phyloP scores from a whole-genome alignment of 164 flowering plant species.

The Litsea cubeba region DNA sequence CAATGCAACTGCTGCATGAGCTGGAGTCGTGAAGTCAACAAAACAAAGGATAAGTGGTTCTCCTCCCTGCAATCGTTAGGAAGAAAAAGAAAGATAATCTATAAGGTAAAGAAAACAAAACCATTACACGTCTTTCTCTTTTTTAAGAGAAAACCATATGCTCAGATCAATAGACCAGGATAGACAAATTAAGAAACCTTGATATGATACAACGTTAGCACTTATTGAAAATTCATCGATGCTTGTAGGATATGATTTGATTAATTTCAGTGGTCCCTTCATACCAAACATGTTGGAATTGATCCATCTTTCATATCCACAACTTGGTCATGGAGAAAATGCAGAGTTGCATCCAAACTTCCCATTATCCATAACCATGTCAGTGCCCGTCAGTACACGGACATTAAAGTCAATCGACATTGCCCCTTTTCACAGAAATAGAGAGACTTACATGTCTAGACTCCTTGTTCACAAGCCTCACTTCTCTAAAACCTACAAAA shows the following conservation, averaged over 20 bases:
- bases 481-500: slow-evolving; percentile 92
- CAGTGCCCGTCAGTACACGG: background rate
- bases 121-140: too few relatives aligned
- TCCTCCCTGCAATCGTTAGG: slow-evolving; percentile 57
- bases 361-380: background rate
- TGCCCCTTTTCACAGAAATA: background rate
- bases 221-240: background rate
- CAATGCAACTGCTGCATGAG: slow-evolving; percentile 83
- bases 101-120: background rate
- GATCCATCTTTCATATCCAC: background rate
- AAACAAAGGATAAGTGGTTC: slow-evolving; percentile 82
- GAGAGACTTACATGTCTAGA: slow-evolving; percentile 62
- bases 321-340: background rate
- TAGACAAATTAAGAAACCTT: background rate
- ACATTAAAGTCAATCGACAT: background rate
- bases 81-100: background rate
- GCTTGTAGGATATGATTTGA: background rate
- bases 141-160: background rate
- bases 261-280: background rate
- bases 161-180: background rate
- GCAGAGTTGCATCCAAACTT: background rate
- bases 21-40: slow-evolving; percentile 79
- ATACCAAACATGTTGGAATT: background rate
- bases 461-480: slow-evolving; percentile 86
- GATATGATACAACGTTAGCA: too few relatives aligned